Evolutionary conservation across 176 grass and related monocot genomes (phyloP).

Genomic region (Chloris gayana): DNA sequence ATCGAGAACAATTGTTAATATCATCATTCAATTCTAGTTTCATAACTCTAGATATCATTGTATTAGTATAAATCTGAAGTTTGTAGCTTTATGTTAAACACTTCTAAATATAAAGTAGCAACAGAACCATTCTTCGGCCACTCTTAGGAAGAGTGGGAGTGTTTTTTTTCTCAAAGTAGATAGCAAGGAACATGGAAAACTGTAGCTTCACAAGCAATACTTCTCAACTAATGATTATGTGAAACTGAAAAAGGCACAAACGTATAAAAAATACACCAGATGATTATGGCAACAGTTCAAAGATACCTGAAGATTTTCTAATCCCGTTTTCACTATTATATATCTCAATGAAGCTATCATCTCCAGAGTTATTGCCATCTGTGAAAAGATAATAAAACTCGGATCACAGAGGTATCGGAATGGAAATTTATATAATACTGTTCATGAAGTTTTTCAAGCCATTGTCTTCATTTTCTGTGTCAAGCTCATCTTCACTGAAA

Average conservation of each 20-base stretch:
- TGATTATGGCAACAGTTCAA: not conserved
- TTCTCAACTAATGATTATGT: not conserved
- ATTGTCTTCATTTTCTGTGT: slow-evolving; percentile 57
- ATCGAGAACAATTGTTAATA: too few species aligned
- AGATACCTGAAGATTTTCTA: slow-evolving; percentile 33
- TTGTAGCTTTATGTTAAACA: too few species aligned
- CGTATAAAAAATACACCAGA: not conserved
- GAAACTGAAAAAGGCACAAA: not conserved
- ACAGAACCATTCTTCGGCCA: too few species aligned
- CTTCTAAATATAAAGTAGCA: too few species aligned
- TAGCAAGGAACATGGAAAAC: not conserved
- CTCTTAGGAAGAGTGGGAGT: not conserved
- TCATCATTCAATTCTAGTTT: too few species aligned
- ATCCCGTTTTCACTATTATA: slow-evolving; percentile 6
- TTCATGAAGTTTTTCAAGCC: slow-evolving; percentile 31
- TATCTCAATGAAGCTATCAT: slow-evolving; percentile 38
- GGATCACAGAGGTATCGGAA: not conserved
- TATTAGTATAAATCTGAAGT: too few species aligned
- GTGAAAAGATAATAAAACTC: slow-evolving; percentile 23
- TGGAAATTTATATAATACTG: slow-evolving; percentile 12
- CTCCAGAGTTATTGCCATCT: slow-evolving; percentile 47
- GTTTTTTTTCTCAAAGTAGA: not conserved
- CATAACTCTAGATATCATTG: too few species aligned
- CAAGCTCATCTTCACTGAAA: slow-evolving; percentile 79
- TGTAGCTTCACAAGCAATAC: not conserved